A percentile compares a stretch with the other conserved stretches of the same genome.
phyloP scores from a whole-genome alignment of 2,329 filamentous ascomycete genomes.

The Trichoderma endophyticum region DNA sequence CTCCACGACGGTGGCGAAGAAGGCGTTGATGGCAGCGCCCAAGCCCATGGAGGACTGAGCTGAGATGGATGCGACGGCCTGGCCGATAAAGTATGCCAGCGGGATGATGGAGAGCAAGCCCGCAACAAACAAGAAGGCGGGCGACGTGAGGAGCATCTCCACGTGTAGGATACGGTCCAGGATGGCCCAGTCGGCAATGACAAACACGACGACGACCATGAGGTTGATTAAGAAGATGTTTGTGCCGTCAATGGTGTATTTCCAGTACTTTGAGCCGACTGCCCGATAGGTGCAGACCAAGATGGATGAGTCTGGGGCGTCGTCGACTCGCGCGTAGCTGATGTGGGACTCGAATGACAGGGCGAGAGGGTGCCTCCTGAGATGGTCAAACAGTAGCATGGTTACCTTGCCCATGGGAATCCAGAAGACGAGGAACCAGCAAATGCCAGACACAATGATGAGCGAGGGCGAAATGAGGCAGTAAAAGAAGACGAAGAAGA shows the following conservation, averaged over 20 bases:
- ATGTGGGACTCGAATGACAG: constrained; percentile 89
- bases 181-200: constrained; percentile 88
- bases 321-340: constrained; percentile 66
- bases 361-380: constrained; percentile 87
- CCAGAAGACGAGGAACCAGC: constrained; percentile 95
- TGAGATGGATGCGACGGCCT: constrained; percentile 96
- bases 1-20: constrained; percentile 96
- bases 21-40: constrained; percentile 94
- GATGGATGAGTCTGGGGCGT: constrained; percentile 76
- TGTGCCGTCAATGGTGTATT: constrained; percentile 96
- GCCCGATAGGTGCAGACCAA: constrained; percentile 95
- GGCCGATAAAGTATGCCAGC: constrained; percentile 95
- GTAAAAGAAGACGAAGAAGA: constrained; percentile 97
- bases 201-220: constrained; percentile 87
- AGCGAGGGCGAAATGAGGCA: constrained; percentile 83
- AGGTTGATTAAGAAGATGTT: constrained; percentile 99
- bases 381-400: constrained; percentile 82
- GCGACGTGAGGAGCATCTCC: constrained; percentile 71
- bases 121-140: constrained; percentile 80
- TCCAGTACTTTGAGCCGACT: constrained; percentile 95
- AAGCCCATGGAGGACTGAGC: constrained; percentile 98
- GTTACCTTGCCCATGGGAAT: constrained; percentile 99
- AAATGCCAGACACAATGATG: constrained; percentile 80
- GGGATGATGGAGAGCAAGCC: constrained; percentile 91
- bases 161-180: constrained; percentile 67